Conservation (phyloP, 2,329 filamentous ascomycete species). For the Trichoderma polysporum region DNA sequence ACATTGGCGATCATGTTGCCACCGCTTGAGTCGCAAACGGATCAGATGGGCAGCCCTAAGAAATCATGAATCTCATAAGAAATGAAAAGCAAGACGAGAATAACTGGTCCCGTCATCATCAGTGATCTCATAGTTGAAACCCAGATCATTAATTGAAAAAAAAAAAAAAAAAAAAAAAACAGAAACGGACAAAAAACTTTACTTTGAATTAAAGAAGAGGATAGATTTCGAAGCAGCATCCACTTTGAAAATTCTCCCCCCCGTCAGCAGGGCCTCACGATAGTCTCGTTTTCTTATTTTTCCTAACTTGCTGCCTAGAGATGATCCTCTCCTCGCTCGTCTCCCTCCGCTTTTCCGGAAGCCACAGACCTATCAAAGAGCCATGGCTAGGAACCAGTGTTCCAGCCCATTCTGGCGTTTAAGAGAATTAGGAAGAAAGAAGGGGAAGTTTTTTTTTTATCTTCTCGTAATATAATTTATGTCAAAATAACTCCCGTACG, state of each 20-base stretch:
- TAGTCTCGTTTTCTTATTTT: not conserved
- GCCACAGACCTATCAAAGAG: not conserved
- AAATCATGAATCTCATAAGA: not conserved
- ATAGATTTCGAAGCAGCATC: not conserved
- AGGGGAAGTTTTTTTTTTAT: too few relatives aligned
- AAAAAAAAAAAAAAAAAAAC: not conserved
- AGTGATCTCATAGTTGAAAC: constrained; percentile 6
- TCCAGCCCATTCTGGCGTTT: not conserved
- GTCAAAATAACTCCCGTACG: not conserved
- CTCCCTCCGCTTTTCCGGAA: constrained; percentile 17
- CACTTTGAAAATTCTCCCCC: constrained; percentile 1
- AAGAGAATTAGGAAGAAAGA: not conserved
- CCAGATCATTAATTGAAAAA: not conserved
- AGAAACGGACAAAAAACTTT: not conserved
- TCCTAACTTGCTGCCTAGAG: constrained; percentile 10
- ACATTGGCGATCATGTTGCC: constrained; percentile 5
- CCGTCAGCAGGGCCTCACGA: constrained; percentile 18
- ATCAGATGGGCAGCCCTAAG: not conserved
- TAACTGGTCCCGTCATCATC: not conserved
- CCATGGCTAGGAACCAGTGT: not conserved
- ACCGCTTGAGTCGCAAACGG: not conserved
- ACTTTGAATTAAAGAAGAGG: not conserved
- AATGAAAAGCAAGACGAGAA: not conserved
- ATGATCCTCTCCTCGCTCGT: constrained; percentile 1
- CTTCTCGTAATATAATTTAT: not conserved